phyloP scores from a whole-genome alignment of 2,329 filamentous ascomycete species.

The Myriosclerotinia duriaeana region DNA sequence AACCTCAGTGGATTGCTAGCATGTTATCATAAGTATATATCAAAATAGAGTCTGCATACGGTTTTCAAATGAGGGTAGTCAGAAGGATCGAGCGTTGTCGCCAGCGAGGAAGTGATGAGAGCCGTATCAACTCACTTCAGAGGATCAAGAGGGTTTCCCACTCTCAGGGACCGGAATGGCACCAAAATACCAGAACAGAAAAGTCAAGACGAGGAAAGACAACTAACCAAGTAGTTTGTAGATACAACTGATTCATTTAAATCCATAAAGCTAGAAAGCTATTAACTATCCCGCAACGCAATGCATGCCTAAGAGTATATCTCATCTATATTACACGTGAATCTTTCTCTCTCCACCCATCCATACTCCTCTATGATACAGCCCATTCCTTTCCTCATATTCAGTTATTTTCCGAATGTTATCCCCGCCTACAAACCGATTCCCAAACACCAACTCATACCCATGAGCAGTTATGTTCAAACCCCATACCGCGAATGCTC shows the following conservation, averaged over 20 bases:
- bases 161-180: too few species aligned
- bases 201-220: neutral
- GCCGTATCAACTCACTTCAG: too few species aligned
- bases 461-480: neutral
- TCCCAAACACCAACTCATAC: slow-evolving; percentile 1
- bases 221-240: neutral
- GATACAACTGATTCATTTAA: neutral
- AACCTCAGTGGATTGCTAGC: too few species aligned
- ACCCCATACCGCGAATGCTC: neutral
- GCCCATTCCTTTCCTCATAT: neutral
- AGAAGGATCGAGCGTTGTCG: too few species aligned
- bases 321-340: neutral
- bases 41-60: too few species aligned
- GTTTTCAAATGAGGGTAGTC: too few species aligned
- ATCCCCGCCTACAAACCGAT: neutral
- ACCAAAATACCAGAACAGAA: too few species aligned
- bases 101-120: too few species aligned
- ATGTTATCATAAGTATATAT: too few species aligned
- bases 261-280: neutral
- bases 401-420: neutral
- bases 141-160: too few species aligned
- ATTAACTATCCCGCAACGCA: neutral
- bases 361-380: slow-evolving; percentile 7
- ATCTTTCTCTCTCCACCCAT: neutral
- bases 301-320: neutral